phyloP scores from a whole-genome alignment of 768 basidiomycete genomes.

The Lyophyllum shimeji region DNA sequence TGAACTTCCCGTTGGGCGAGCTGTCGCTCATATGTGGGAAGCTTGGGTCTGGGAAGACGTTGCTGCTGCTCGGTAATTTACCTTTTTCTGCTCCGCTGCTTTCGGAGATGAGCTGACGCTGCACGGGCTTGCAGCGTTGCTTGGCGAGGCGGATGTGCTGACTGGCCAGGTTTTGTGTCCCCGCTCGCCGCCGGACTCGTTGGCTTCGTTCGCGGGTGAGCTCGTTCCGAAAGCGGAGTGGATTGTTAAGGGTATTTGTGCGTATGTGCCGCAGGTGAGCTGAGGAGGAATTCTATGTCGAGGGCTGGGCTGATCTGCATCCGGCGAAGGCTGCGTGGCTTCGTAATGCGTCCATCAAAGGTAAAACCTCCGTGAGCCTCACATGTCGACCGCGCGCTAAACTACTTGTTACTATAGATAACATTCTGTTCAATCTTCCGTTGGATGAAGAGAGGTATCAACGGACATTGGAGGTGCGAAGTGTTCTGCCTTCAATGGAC shows the following conservation, averaged over 20 bases:
- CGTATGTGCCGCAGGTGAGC: conserved; percentile 80
- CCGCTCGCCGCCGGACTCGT: conserved; percentile 77
- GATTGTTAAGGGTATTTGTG: conserved; percentile 76
- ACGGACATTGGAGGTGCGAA: conserved; percentile 68
- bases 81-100: background rate
- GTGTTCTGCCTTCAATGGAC: too few species aligned
- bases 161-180: conserved; percentile 82
- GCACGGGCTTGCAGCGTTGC: conserved; percentile 55
- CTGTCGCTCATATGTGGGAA: conserved; percentile 87
- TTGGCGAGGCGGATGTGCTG: conserved; percentile 87
- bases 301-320: background rate
- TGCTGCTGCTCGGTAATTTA: conserved; percentile 64
- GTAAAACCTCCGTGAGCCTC: conserved; percentile 18
- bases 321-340: conserved; percentile 56
- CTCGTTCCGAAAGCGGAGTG: conserved; percentile 57
- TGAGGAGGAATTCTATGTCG: conserved; percentile 27
- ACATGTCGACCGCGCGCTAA: conserved; percentile 3
- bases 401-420: conserved; percentile 27
- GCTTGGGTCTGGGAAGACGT: conserved; percentile 85
- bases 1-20: conserved; percentile 78
- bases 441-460: conserved; percentile 71
- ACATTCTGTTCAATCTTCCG: conserved; percentile 76
- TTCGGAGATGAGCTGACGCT: too few species aligned
- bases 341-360: conserved; percentile 66
- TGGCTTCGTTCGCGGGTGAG: conserved; percentile 57